A percentile compares a stretch with the other conserved stretches of the same genome.
Evolutionary conservation across 805 yeast genomes (phyloP).

Genomic region (Candida caryicola): DNA sequence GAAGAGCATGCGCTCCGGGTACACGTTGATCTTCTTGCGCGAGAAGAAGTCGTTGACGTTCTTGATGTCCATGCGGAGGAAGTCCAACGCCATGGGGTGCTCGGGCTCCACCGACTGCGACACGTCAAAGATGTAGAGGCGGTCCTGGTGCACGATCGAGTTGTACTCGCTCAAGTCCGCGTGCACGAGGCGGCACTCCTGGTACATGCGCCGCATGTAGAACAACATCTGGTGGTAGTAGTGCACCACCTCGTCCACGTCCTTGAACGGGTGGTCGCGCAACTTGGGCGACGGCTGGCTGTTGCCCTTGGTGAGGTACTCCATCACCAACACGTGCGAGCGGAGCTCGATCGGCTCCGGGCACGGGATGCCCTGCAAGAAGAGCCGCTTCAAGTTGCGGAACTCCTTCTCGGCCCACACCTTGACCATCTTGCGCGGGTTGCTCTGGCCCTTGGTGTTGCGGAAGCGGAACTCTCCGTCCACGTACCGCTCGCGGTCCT

Average conservation of each 20-base stretch:
- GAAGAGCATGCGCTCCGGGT: constrained; percentile 80
- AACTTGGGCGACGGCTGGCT: constrained; percentile 92
- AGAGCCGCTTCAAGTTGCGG: constrained; percentile 80
- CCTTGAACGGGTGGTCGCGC: constrained; percentile 74
- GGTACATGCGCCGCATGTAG: constrained; percentile 84
- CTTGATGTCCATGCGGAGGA: constrained; percentile 94
- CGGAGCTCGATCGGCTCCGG: constrained; percentile 90
- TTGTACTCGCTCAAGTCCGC: constrained; percentile 97
- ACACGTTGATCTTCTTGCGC: constrained; percentile 66
- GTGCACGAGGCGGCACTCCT: constrained; percentile 86
- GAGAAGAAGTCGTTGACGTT: constrained; percentile 87
- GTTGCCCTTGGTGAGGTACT: constrained; percentile 71
- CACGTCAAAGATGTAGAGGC: constrained; percentile 87
- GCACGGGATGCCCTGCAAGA: constrained; percentile 78
- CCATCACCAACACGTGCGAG: constrained; percentile 93
- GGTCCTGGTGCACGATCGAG: constrained; percentile 75
- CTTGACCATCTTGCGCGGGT: constrained; percentile 96
- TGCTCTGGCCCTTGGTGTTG: constrained; percentile 77
- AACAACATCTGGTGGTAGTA: constrained; percentile 78
- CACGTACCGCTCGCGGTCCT: constrained; percentile 93
- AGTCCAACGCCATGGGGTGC: constrained; percentile 95
- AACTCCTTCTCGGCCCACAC: constrained; percentile 99
- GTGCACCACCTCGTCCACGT: constrained; percentile 59
- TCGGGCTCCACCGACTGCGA: constrained; percentile 98
- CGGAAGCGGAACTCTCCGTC: constrained; percentile 94